Conservation (phyloP, 345 rosid species). For the Balakata baccata region DNA sequence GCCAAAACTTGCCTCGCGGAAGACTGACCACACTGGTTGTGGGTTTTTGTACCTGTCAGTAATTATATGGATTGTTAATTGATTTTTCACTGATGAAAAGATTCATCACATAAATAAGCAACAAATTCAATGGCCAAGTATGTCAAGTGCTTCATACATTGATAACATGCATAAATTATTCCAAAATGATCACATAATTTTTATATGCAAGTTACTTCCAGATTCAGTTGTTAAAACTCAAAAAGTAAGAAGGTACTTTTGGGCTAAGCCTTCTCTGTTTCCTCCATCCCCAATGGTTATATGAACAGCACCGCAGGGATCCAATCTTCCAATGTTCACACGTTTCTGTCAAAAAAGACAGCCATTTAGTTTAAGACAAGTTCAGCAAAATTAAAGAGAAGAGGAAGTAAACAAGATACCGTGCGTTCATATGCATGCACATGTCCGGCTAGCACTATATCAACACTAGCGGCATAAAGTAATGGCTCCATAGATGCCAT, state of each 20-base stretch:
- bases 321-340: constrained; percentile 55
- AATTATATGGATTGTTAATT: background rate
- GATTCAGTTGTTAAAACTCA: background rate
- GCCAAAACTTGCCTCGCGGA: constrained; percentile 97
- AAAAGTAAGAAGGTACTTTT: constrained; percentile 41
- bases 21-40: constrained; percentile 80
- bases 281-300: constrained; percentile 96
- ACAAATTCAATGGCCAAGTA: background rate
- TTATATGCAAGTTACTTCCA: background rate
- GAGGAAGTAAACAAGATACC: constrained; percentile 39
- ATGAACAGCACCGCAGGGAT: constrained; percentile 77
- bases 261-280: constrained; percentile 86
- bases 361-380: constrained; percentile 14
- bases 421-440: too few species aligned
- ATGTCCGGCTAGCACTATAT: constrained; percentile 75
- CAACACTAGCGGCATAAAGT: constrained; percentile 73
- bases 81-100: background rate
- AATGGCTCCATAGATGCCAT: constrained; percentile 83
- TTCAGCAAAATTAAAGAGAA: constrained; percentile 16
- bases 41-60: constrained; percentile 57
- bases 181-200: background rate
- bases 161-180: background rate
- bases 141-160: background rate
- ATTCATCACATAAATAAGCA: background rate
- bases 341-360: constrained; percentile 51